phyloP scores from a whole-genome alignment of 805 yeast species.

The Candida manassasensis region DNA sequence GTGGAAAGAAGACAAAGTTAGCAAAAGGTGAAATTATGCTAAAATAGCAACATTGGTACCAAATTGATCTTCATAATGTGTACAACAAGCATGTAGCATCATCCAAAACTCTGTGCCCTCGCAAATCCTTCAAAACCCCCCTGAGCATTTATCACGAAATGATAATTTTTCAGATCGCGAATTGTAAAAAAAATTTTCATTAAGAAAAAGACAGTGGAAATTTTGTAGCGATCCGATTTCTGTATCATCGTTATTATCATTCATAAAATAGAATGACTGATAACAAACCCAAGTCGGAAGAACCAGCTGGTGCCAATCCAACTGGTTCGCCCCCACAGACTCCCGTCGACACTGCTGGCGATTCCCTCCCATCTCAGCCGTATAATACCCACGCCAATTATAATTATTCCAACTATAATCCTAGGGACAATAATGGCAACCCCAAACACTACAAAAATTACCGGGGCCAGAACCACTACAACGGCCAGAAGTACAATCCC shows the following conservation, averaged over 20 bases:
- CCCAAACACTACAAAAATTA: constrained; percentile 8
- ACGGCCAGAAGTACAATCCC: constrained; percentile 5
- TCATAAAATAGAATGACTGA: constrained; percentile 12
- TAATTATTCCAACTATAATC: constrained; percentile 6
- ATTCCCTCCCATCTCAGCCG: constrained; percentile 5
- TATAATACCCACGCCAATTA: constrained; percentile 7
- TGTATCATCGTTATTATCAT: constrained; percentile 6
- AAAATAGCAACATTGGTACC: too few species aligned
- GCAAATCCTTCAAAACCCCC: too few species aligned
- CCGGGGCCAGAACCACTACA: constrained; percentile 7
- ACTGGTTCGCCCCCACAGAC: constrained; percentile 1
- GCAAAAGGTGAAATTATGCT: too few species aligned
- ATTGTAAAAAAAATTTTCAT: constrained; percentile 6
- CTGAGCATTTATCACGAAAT: too few species aligned
- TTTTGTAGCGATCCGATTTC: background rate
- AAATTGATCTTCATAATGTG: too few species aligned
- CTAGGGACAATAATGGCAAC: constrained; percentile 3
- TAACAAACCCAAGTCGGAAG: constrained; percentile 11
- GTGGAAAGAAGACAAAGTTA: too few species aligned
- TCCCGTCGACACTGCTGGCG: constrained; percentile 4
- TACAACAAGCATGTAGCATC: too few species aligned
- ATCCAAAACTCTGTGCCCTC: too few species aligned
- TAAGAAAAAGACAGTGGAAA: constrained; percentile 3
- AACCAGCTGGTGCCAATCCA: constrained; percentile 7
- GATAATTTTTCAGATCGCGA: background rate